Conservation (phyloP, 1,139 yeast species). For the Candida sojae region DNA sequence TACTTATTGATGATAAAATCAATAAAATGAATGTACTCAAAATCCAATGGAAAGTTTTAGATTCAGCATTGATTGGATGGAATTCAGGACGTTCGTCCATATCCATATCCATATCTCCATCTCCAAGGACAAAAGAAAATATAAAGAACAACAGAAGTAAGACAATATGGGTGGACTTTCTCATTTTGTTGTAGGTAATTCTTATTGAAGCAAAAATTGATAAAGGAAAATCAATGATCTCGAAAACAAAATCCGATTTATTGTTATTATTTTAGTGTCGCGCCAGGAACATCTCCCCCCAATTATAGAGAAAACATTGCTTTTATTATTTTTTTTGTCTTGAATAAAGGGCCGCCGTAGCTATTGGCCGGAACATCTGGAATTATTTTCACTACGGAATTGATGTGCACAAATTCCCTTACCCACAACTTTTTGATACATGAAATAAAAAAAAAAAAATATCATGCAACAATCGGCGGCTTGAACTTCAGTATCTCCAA, state of each 20-base stretch:
- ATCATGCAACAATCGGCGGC: too few species aligned
- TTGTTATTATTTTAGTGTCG: not conserved
- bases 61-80: conserved; percentile 49
- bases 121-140: not conserved
- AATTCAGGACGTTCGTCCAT: conserved; percentile 34
- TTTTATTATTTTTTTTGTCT: too few species aligned
- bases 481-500: too few species aligned
- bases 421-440: too few species aligned
- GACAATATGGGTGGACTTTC: not conserved
- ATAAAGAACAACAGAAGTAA: not conserved
- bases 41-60: conserved; percentile 68
- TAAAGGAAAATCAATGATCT: not conserved
- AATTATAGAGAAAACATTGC: too few species aligned
- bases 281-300: not conserved
- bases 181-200: not conserved
- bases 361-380: conserved; percentile 3
- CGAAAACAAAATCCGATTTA: not conserved
- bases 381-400: not conserved
- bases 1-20: conserved; percentile 55
- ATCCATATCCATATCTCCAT: conserved; percentile 33
- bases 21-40: conserved; percentile 46
- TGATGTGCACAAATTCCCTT: too few species aligned
- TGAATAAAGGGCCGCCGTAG: not conserved
- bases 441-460: too few species aligned
- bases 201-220: not conserved